Conservation (phyloP, 768 basidiomycete genomes). For the Tulasnella sp. region DNA sequence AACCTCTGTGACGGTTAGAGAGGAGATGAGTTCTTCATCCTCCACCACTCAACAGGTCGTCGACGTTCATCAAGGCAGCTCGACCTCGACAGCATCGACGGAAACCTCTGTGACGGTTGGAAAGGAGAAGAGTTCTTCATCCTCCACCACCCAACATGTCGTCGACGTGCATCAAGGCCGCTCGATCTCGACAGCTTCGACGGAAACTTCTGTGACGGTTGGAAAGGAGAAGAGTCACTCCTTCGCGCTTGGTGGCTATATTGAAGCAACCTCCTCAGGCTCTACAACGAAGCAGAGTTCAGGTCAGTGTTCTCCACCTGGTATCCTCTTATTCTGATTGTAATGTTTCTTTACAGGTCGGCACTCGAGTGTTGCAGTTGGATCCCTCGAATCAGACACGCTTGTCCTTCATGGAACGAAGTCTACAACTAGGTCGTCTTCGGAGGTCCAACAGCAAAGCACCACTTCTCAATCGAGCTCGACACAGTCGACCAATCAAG, state of each 20-base stretch:
- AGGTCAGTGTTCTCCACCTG: neutral
- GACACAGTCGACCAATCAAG: neutral
- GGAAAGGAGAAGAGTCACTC: too few species aligned
- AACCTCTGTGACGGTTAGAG: too few species aligned
- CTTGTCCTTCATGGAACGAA: neutral
- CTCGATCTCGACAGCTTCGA: too few species aligned
- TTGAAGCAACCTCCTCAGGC: neutral
- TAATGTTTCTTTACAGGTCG: neutral
- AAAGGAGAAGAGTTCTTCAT: too few species aligned
- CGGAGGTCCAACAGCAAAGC: neutral
- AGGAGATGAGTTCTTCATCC: too few species aligned
- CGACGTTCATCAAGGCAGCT: too few species aligned
- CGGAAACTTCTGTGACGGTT: too few species aligned
- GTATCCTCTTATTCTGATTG: neutral
- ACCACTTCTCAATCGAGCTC: neutral
- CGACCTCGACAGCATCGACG: too few species aligned
- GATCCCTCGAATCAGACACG: neutral
- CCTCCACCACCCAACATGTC: too few species aligned
- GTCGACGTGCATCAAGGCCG: too few species aligned
- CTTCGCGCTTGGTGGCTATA: neutral
- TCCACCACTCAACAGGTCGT: too few species aligned
- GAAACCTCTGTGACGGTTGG: too few species aligned
- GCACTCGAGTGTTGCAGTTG: neutral
- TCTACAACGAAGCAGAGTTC: neutral
- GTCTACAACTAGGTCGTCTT: neutral